These are phyloP conservation scores for Neophaeococcomyces mojaviensis DNA, from an alignment of 2,329 filamentous ascomycete genomes.

Conservation along the genomic window DNA sequence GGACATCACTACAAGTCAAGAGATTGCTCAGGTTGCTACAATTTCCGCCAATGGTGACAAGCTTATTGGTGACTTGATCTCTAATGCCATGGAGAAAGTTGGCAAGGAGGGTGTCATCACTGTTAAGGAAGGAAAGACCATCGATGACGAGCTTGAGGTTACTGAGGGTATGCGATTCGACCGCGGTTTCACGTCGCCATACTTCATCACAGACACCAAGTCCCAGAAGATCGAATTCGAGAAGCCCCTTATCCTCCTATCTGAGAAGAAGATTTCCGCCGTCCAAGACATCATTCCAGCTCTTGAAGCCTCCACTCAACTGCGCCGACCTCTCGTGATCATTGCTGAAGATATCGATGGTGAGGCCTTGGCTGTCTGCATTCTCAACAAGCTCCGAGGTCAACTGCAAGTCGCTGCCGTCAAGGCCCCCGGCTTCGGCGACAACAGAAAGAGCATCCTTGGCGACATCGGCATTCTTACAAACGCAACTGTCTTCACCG, in stretches of 20 bases:
- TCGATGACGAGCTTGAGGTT: slow-evolving; percentile 94
- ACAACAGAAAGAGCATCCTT: slow-evolving; percentile 99
- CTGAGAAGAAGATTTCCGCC: slow-evolving; percentile 99
- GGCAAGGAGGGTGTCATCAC: slow-evolving; percentile 99
- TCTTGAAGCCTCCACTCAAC: slow-evolving; percentile 91
- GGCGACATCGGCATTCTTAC: slow-evolving; percentile 93
- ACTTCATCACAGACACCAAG: slow-evolving; percentile 99
- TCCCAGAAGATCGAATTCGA: slow-evolving; percentile 98
- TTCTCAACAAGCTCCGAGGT: slow-evolving; percentile 99
- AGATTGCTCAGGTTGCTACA: slow-evolving; percentile 96
- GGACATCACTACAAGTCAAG: slow-evolving; percentile 93
- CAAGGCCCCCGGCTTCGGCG: slow-evolving; percentile 98
- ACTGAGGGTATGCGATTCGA: slow-evolving; percentile 99
- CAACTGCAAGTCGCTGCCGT: slow-evolving; percentile 97
- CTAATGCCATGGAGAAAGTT: slow-evolving; percentile 99
- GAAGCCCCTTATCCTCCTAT: slow-evolving; percentile 96
- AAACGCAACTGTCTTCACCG: slow-evolving; percentile 94
- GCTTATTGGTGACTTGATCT: slow-evolving; percentile 91
- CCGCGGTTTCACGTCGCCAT: slow-evolving; percentile 94
- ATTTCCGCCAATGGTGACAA: slow-evolving; percentile 96
- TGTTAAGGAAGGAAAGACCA: slow-evolving; percentile 99
- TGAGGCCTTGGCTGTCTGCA: slow-evolving; percentile 96
- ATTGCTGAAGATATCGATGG: slow-evolving; percentile 99
- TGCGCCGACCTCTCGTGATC: slow-evolving; percentile 92
- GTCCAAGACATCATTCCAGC: slow-evolving; percentile 98